These are phyloP conservation scores for Spirogloea muscicola DNA, from an alignment of 139 green algal species.

Conservation along the genomic window DNA sequence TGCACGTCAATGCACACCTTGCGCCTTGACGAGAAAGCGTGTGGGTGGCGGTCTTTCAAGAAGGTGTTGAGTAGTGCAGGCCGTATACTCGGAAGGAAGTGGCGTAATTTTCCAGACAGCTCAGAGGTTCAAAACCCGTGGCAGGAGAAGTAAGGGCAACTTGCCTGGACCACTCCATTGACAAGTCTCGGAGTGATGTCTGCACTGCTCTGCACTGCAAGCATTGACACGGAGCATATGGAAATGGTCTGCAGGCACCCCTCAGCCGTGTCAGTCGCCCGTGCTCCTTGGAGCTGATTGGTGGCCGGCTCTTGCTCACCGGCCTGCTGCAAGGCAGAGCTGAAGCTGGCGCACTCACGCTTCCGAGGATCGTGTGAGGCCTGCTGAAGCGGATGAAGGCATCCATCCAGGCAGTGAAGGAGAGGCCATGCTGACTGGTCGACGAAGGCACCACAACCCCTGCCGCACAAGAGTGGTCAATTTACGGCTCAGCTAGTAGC, in stretches of 20 bases:
- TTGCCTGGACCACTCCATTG: slow-evolving; percentile 3
- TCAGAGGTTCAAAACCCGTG: background rate
- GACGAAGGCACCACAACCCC: no score
- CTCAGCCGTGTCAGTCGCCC: background rate
- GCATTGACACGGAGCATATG: slow-evolving; percentile 71
- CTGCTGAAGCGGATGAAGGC: slow-evolving; percentile 66
- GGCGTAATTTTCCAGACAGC: background rate
- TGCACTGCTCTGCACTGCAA: slow-evolving; percentile 59
- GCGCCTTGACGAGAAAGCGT: background rate
- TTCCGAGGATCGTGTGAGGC: slow-evolving; percentile 90
- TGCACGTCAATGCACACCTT: background rate
- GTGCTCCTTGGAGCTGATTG: no score
- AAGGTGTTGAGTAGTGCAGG: background rate
- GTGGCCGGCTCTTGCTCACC: background rate
- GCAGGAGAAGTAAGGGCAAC: background rate
- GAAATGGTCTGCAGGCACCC: slow-evolving; percentile 49
- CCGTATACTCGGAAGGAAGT: background rate
- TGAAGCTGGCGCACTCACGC: slow-evolving; percentile 47
- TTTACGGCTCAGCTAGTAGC: no score
- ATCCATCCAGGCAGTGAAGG: background rate
- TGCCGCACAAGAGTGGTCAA: no score
- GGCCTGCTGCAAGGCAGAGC: background rate
- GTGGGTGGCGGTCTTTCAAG: background rate
- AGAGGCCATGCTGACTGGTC: no score
- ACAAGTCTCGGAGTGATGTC: slow-evolving; percentile 5